Base-by-base conservation (phyloP, 208 protist genomes). In the Wallacemonas rigidus region DNA sequence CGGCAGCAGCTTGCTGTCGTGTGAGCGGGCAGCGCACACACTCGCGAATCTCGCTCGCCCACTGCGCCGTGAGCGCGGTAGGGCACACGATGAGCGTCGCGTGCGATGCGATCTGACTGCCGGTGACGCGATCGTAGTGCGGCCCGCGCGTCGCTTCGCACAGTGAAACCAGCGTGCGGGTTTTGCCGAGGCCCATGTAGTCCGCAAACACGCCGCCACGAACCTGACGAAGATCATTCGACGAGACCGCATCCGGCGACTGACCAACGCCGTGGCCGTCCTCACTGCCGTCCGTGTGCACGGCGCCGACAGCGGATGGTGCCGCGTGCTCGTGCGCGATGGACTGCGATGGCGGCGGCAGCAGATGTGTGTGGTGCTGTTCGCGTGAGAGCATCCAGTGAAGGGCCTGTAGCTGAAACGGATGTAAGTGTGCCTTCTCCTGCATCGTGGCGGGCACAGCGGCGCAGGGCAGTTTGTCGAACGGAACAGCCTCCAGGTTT, bases 1-100 rank as follows among this genome's bases (percentile, higher is more conserved):
- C 26, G 26, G 26, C 26, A 26, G 26, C 26, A 26, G 26, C 26
- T 26, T 26, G 26, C 0, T 26, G 26, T 26, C 26, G 26, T 26
- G 68, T 61, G 38, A 12, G 14, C 6, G 8, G 41, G 36, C 35
- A 15, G 11, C 12, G n/a, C 6, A 91, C 79, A 69, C 80, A 88
- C 41, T 51, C 48, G 11, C 71, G 53, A 36, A 95, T 81, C 80
- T 97, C 90, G 8, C 35, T 11, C 38, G 77, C 76, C 91, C 92
- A 97, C 74, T 95, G 88, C 17, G 67, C 50, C 4, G 96, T 75
- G 35, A 95, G 75, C 6, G 84, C 68, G 3, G 88, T 78, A 2
- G 90, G 92, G 65, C 82, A 89, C 15, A 97, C 85, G 40, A 97
- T 85, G 12, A 97, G 75, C 2, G 92, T 96, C 40, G 85, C 86